Evolutionary conservation across 345 rosid species (phyloP).

Genomic region (Melaleuca alternifolia): DNA sequence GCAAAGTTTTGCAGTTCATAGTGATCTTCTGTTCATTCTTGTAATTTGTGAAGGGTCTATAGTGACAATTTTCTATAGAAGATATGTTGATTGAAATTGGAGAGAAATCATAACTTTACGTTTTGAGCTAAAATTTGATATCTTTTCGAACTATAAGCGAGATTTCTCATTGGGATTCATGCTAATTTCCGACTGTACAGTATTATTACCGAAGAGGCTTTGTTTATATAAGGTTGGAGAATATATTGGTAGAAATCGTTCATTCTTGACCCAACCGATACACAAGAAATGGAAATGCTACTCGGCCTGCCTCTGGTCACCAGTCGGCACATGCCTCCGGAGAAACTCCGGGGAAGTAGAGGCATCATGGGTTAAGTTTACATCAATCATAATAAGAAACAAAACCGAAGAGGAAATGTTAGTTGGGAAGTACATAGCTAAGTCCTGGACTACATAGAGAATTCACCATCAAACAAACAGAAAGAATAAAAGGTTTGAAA

Average conservation of each 20-base stretch:
- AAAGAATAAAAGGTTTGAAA: neutral
- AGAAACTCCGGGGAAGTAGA: neutral
- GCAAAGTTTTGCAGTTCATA: neutral
- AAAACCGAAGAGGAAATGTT: neutral
- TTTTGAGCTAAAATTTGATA: neutral
- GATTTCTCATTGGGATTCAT: neutral
- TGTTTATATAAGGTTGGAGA: neutral
- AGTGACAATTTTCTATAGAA: neutral
- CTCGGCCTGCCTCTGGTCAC: neutral
- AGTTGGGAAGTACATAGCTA: neutral
- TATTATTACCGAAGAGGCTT: neutral
- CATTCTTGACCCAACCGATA: neutral
- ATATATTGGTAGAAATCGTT: neutral
- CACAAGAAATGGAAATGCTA: neutral
- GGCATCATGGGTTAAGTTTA: neutral
- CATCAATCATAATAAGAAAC: neutral
- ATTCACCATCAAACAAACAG: neutral
- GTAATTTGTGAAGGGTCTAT: neutral
- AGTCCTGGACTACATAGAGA: neutral
- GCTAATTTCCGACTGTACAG: neutral
- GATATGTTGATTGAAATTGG: neutral
- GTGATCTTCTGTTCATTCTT: neutral
- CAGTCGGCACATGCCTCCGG: neutral
- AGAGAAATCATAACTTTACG: neutral
- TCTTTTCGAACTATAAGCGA: neutral